Conservation (phyloP, 495 filamentous ascomycete genomes). For the Daldinia concentrica region DNA sequence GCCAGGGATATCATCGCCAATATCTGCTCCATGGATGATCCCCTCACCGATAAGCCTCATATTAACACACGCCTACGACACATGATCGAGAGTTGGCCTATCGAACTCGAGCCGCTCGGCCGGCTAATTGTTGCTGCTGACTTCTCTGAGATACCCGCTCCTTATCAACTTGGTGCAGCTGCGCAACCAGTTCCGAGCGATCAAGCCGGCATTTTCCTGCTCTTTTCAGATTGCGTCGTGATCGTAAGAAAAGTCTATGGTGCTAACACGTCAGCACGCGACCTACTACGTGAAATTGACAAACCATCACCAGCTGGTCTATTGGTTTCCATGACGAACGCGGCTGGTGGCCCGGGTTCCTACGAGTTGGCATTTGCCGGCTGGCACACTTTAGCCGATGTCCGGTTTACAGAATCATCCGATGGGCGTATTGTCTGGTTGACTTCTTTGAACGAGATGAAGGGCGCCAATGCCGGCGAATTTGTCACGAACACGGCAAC, state of each 20-base stretch:
- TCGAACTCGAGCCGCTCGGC: slow-evolving; percentile 73
- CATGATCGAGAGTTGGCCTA: slow-evolving; percentile 83
- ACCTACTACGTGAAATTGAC: slow-evolving; percentile 83
- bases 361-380: slow-evolving; percentile 79
- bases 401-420: slow-evolving; percentile 78
- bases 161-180: slow-evolving; percentile 60
- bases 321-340: slow-evolving; percentile 65
- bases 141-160: slow-evolving; percentile 77
- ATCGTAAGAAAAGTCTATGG: slow-evolving; percentile 73
- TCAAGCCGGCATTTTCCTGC: slow-evolving; percentile 74
- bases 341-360: slow-evolving; percentile 57
- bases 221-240: slow-evolving; percentile 86
- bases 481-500: slow-evolving; percentile 60
- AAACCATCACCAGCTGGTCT: slow-evolving; percentile 69
- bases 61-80: slow-evolving; percentile 75
- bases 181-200: slow-evolving; percentile 48
- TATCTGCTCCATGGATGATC: slow-evolving; percentile 88
- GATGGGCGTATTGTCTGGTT: slow-evolving; percentile 79
- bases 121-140: slow-evolving; percentile 88
- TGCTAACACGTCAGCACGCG: slow-evolving; percentile 73
- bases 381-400: slow-evolving; percentile 72
- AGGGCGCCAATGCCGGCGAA: slow-evolving; percentile 56
- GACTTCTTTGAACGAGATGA: slow-evolving; percentile 66
- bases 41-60: slow-evolving; percentile 71
- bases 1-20: slow-evolving; percentile 91